Percentiles rank a stretch among this genome's conserved stretches.
These are phyloP conservation scores for Stagonosporopsis rhizophila DNA, from an alignment of 2,329 filamentous ascomycete genomes.

Conservation along the genomic window DNA sequence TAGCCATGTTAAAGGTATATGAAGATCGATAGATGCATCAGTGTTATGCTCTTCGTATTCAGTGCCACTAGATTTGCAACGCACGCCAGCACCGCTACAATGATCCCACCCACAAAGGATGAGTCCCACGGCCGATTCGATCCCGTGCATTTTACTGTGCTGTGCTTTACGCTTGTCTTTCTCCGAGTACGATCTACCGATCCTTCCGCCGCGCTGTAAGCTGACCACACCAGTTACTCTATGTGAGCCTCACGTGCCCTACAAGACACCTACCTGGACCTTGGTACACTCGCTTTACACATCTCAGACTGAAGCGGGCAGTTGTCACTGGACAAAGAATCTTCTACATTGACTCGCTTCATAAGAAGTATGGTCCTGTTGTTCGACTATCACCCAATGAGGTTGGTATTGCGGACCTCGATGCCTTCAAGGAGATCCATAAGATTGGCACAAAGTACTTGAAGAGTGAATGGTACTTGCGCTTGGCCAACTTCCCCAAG, in stretches of 20 bases:
- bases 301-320: conserved; percentile 47
- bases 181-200: conserved; percentile 4
- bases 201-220: background rate
- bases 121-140: conserved; percentile 7
- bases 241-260: conserved; percentile 36
- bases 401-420: conserved; percentile 39
- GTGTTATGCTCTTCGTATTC: background rate
- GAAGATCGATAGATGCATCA: conserved; percentile 1
- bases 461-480: conserved; percentile 38
- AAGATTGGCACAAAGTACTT: conserved; percentile 40
- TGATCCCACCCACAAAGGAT: conserved; percentile 6
- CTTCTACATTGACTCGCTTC: conserved; percentile 50
- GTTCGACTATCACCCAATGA: conserved; percentile 43
- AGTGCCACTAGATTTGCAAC: background rate
- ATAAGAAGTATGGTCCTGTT: conserved; percentile 43
- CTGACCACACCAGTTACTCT: conserved; percentile 25
- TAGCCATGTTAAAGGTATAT: conserved; percentile 8
- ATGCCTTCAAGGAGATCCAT: conserved; percentile 41
- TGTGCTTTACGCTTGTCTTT: conserved; percentile 12
- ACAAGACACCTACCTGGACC: conserved; percentile 40
- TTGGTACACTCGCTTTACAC: conserved; percentile 44
- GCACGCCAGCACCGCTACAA: conserved; percentile 1
- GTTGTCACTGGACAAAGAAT: conserved; percentile 49
- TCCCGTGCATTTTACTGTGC: conserved; percentile 16
- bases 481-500: conserved; percentile 34